Percentiles rank a stretch among this genome's conserved stretches.
Evolutionary conservation across 2,329 filamentous ascomycete species (phyloP).

Genomic region (Pleomassaria siparia): DNA sequence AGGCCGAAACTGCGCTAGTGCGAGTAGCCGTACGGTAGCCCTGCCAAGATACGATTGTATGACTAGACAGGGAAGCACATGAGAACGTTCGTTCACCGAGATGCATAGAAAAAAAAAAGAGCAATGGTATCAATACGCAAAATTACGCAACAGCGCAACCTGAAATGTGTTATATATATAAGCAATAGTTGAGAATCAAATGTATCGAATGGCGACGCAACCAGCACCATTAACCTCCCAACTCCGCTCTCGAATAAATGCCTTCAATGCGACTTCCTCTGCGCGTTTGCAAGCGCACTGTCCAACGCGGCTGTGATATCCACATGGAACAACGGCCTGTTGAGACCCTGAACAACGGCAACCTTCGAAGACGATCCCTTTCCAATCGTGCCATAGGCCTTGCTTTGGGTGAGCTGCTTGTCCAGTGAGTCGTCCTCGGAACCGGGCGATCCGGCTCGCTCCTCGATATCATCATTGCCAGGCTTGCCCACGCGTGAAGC

Average conservation of each 20-base stretch:
- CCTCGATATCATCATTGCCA: conserved; percentile 20
- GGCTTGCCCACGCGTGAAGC: conserved; percentile 51
- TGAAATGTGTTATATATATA: background rate
- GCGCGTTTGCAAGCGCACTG: conserved; percentile 78
- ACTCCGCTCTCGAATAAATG: background rate
- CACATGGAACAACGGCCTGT: conserved; percentile 92
- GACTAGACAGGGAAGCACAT: background rate
- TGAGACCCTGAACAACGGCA: conserved; percentile 76
- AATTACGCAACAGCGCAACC: background rate
- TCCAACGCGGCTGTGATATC: conserved; percentile 91
- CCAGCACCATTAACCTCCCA: background rate
- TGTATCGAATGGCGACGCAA: background rate
- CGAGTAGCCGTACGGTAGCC: background rate
- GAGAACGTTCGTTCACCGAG: background rate
- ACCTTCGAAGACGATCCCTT: conserved; percentile 32
- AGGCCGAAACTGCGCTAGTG: conserved; percentile 1
- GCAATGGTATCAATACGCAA: background rate
- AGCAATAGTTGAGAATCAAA: background rate
- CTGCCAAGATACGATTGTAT: background rate
- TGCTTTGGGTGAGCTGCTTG: conserved; percentile 33
- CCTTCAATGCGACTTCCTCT: conserved; percentile 37
- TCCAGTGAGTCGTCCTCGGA: conserved; percentile 33
- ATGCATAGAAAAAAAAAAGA: background rate
- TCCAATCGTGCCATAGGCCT: conserved; percentile 32
- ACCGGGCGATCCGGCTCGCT: conserved; percentile 8